These are phyloP conservation scores for Neostapfia colusana DNA, from an alignment of 176 grass and related monocot genomes.

Conservation along the genomic window DNA sequence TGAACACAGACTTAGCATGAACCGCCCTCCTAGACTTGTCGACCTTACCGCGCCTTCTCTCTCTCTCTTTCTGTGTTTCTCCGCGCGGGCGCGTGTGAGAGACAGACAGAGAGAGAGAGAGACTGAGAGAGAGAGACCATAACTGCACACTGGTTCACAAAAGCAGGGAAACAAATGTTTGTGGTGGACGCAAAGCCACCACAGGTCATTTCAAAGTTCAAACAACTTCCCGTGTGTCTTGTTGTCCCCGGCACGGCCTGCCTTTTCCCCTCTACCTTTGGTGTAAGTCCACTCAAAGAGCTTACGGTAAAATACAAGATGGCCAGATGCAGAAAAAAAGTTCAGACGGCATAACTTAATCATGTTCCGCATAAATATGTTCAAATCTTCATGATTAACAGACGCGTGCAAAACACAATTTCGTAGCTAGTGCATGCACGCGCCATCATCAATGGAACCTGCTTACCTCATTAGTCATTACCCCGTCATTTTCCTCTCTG, in stretches of 20 bases:
- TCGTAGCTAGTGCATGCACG: not conserved
- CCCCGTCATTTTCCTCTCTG: constrained; percentile 5
- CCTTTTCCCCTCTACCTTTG: constrained; percentile 16
- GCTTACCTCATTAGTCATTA: constrained; percentile 35
- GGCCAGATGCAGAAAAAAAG: not conserved
- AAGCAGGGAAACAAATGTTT: constrained; percentile 35
- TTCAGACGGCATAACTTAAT: not conserved
- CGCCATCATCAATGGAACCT: not conserved
- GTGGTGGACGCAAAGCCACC: constrained; percentile 42
- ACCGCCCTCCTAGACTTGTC: constrained; percentile 20
- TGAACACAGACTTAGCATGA: constrained; percentile 36
- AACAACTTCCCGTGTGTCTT: constrained; percentile 20
- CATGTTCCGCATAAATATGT: constrained; percentile 6
- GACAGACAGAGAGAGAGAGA: too few relatives aligned
- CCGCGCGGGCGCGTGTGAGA: not conserved
- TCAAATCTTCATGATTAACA: constrained; percentile 34
- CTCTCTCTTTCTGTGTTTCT: not conserved
- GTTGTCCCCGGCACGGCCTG: constrained; percentile 12
- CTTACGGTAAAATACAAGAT: constrained; percentile 12
- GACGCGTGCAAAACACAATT: not conserved
- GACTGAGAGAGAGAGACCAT: constrained; percentile 11
- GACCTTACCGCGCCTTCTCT: too few relatives aligned
- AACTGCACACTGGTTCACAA: not conserved
- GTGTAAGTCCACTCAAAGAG: constrained; percentile 16
- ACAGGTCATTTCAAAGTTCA: constrained; percentile 44